Base-by-base conservation (phyloP, 805 yeast species). In the Cyberlindnera euphorbiiphila region DNA sequence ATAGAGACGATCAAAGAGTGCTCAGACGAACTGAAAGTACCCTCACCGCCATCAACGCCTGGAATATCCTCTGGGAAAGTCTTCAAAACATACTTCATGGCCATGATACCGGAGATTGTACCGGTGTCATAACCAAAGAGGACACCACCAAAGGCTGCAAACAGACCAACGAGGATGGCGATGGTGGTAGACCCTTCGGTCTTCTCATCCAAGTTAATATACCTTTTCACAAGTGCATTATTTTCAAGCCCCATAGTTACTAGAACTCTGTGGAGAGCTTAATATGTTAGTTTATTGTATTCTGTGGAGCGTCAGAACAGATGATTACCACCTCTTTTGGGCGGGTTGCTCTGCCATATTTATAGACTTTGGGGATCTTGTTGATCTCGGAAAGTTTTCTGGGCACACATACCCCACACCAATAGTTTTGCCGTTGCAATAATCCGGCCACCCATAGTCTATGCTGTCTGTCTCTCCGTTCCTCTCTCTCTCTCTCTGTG, bases 41-140 rank as follows among this genome's bases (percentile, higher is more conserved):
- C 54, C 4, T 36, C 41, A 50, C 42, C 64, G 49, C 58, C 54
- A 60, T 71, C 72, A 36, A 47, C 37, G 28, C 57, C 53, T 6
- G 51, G 48, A 8, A 53, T 46, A 39, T 68, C 62, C 5, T 53
- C 37, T 2, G 77, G 74, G 46, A 72, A 68, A 14, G 55, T 56
- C n/a, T 53, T 40, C n/a, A 62, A 56, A 15, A 73, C 78, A 49
- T 73, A 78, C 45, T 61, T 56, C 86, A 80, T 80, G 43, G 74
- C 85, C 65, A 79, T 58, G 32, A 80, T 72, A 62, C 81, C 83
- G 45, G 78, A 73, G 42, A 79, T 78, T 34, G 78, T 68, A 41
- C 85, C 86, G 1, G 85, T 78, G 55, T 80, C 85, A 54, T 76
- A 79, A 37, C 85, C 85, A 46, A 74, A 79, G 37, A 78, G 64